Conservation (phyloP, 805 yeast species). For the Wickerhamiella domercqiae region DNA sequence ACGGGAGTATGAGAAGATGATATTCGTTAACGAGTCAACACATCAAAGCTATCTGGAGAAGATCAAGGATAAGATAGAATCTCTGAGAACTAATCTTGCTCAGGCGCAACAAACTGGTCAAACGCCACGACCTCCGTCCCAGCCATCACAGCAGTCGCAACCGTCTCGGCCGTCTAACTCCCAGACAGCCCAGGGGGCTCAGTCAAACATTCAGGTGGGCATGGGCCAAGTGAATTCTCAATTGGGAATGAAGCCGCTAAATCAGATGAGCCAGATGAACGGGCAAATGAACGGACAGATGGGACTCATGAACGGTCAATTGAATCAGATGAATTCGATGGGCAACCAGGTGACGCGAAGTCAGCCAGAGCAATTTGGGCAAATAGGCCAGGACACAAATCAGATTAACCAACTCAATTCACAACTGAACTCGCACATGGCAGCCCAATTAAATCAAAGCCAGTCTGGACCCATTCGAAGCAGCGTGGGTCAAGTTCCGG, state of each 20-base stretch:
- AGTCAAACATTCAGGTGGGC: neutral
- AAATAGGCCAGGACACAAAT: no score
- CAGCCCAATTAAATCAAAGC: no score
- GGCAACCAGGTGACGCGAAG: no score
- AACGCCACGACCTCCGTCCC: constrained; percentile 10
- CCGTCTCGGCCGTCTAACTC: constrained; percentile 9
- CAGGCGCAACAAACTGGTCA: constrained; percentile 14
- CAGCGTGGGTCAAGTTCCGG: constrained; percentile 8
- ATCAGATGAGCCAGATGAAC: neutral
- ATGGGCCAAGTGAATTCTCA: no score
- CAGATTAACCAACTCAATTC: no score
- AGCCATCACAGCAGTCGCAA: constrained; percentile 13
- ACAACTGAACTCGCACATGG: neutral
- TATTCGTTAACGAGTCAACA: constrained; percentile 19
- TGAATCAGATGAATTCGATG: no score
- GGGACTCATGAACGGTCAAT: no score
- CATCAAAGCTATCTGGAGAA: constrained; percentile 18
- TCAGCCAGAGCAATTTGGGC: no score
- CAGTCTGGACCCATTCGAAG: no score
- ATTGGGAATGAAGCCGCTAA: neutral
- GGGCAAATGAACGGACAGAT: no score
- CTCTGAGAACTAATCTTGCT: constrained; percentile 6
- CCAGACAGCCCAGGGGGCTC: neutral
- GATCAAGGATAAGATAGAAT: constrained; percentile 9
- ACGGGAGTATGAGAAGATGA: constrained; percentile 20